Evolutionary conservation across 257 asterid genomes (phyloP).

Genomic region (Nicotiana sylvestris): DNA sequence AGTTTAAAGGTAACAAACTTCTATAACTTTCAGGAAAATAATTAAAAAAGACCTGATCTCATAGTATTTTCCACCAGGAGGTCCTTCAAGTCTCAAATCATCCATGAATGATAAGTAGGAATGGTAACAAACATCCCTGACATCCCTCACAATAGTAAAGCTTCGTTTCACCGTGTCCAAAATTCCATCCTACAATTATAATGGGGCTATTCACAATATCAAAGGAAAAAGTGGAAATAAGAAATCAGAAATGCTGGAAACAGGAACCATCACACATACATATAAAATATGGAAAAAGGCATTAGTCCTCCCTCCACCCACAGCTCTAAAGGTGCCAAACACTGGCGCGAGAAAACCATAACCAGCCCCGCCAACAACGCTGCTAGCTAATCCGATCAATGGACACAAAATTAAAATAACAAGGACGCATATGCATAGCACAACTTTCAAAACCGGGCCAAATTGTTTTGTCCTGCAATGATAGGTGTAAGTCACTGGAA

Average conservation of each 20-base stretch:
- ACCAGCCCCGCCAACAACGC: slow-evolving; percentile 64
- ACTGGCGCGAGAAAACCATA: slow-evolving; percentile 75
- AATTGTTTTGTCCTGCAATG: slow-evolving; percentile 64
- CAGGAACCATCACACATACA: slow-evolving; percentile 32
- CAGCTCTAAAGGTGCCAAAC: slow-evolving; percentile 75
- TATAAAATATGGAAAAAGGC: slow-evolving; percentile 59
- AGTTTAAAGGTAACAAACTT: not conserved
- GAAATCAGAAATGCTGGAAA: not conserved
- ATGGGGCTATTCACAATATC: slow-evolving; percentile 7
- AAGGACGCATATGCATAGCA: slow-evolving; percentile 43
- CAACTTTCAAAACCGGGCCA: slow-evolving; percentile 64
- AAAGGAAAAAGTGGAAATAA: not conserved
- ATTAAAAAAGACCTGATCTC: slow-evolving; percentile 36
- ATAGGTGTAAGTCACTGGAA: not conserved
- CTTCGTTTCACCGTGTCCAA: slow-evolving; percentile 61
- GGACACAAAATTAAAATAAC: slow-evolving; percentile 49
- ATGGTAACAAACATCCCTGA: slow-evolving; percentile 57
- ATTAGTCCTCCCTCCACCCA: slow-evolving; percentile 61
- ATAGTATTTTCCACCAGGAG: slow-evolving; percentile 52
- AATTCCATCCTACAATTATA: slow-evolving; percentile 71
- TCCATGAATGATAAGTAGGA: slow-evolving; percentile 74
- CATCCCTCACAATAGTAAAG: slow-evolving; percentile 68
- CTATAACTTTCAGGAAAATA: too few relatives aligned
- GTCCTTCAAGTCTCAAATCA: slow-evolving; percentile 53
- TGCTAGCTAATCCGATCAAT: slow-evolving; percentile 45